phyloP scores from a whole-genome alignment of 257 asterid species.

The Cynanchum wilfordii region DNA sequence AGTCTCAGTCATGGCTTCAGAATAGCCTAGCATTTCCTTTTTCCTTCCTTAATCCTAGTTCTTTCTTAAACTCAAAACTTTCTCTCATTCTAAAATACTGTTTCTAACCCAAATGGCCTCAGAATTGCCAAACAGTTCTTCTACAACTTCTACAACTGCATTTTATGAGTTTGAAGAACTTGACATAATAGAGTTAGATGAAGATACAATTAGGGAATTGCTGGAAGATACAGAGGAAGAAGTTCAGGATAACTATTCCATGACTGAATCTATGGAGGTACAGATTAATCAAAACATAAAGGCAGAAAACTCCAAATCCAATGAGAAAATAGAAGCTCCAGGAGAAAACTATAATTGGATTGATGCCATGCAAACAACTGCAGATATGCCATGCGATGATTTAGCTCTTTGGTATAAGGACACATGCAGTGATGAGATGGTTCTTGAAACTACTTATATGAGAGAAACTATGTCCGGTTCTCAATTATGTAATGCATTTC shows the following conservation, averaged over 20 bases:
- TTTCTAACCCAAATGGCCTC: background rate
- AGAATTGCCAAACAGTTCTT: background rate
- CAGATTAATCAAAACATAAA: background rate
- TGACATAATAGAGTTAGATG: background rate
- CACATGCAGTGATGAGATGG: background rate
- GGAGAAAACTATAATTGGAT: background rate
- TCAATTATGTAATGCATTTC: background rate
- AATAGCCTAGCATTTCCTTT: background rate
- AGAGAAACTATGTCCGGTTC: background rate
- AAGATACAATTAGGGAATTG: slow-evolving; percentile 1
- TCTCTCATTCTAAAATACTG: background rate
- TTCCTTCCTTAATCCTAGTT: background rate
- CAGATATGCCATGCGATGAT: background rate
- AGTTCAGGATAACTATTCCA: slow-evolving; percentile 2
- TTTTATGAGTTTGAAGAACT: background rate
- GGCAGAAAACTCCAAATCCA: background rate
- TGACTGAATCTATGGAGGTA: background rate
- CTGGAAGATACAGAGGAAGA: background rate
- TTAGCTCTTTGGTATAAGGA: background rate
- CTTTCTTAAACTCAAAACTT: background rate
- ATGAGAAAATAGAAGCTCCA: background rate
- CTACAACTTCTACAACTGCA: background rate
- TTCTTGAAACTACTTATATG: background rate
- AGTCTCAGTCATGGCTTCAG: background rate
- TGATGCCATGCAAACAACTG: background rate